Percentiles rank a stretch among this genome's conserved stretches.
phyloP scores from a whole-genome alignment of 192 early-diverging fungal species.

The Entomortierella chlamydospora region DNA sequence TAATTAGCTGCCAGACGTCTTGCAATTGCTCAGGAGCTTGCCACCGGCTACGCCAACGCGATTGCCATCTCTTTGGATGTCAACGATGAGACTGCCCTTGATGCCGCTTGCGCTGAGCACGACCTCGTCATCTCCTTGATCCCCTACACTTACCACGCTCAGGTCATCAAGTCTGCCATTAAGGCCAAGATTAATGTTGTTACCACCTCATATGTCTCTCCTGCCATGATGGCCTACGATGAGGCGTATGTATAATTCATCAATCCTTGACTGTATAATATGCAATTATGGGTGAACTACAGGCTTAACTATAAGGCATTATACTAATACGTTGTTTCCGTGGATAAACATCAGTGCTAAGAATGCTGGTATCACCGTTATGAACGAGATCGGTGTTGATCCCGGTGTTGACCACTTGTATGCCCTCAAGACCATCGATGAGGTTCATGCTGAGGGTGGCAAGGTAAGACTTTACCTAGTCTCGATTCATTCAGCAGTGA shows the following conservation, averaged over 20 bases:
- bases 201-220: conserved; percentile 97
- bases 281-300: too few relatives aligned
- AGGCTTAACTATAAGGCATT: too few relatives aligned
- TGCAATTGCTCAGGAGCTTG: conserved; percentile 79
- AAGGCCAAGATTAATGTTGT: conserved; percentile 93
- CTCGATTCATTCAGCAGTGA: too few relatives aligned
- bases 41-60: conserved; percentile 67
- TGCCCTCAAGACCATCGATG: conserved; percentile 90
- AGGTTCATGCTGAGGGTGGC: conserved; percentile 83
- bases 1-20: conserved; percentile 78
- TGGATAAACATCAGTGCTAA: conserved; percentile 83
- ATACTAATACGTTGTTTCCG: too few relatives aligned
- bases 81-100: conserved; percentile 77
- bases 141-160: conserved; percentile 91
- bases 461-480: conserved; percentile 65
- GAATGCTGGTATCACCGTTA: conserved; percentile 86
- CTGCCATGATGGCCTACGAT: conserved; percentile 92
- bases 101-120: conserved; percentile 79
- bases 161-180: conserved; percentile 92
- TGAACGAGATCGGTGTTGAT: conserved; percentile 99
- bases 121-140: conserved; percentile 94
- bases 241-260: conserved; percentile 80
- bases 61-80: conserved; percentile 84
- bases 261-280: too few relatives aligned
- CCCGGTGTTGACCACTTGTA: conserved; percentile 98